These are phyloP conservation scores for Lipomyces chichibuensis DNA, from an alignment of 805 yeast genomes.

Conservation along the genomic window DNA sequence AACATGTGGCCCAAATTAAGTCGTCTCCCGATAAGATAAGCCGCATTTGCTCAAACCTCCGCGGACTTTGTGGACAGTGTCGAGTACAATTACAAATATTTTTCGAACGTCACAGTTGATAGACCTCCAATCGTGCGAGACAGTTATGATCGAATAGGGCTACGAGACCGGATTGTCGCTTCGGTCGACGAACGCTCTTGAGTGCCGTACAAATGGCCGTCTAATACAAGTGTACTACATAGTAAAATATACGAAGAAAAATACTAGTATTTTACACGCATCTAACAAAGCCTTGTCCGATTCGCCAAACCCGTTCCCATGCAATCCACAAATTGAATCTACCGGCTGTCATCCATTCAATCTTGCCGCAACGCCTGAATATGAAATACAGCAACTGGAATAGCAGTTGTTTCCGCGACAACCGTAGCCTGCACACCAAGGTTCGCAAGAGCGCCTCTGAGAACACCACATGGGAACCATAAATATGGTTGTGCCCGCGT, in stretches of 20 bases:
- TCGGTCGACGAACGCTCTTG: neutral
- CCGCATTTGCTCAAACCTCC: no score
- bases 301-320: neutral
- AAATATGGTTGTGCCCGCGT: constrained; percentile 52
- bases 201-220: no score
- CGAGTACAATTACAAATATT: no score
- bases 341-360: neutral
- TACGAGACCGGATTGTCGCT: no score
- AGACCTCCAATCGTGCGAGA: no score
- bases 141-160: no score
- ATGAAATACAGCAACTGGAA: constrained; percentile 73
- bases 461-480: constrained; percentile 76
- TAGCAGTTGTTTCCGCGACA: constrained; percentile 61
- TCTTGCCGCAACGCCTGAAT: constrained; percentile 55
- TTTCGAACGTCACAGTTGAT: no score
- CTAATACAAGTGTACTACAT: no score
- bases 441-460: constrained; percentile 69
- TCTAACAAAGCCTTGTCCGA: neutral
- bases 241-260: neutral
- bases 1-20: no score
- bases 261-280: neutral
- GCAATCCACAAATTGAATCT: neutral
- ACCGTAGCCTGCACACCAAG: constrained; percentile 71
- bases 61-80: no score
- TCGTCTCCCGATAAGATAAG: no score